Evolutionary conservation across 2,329 filamentous ascomycete genomes (phyloP).

Genomic region (Diaporthe sp.): DNA sequence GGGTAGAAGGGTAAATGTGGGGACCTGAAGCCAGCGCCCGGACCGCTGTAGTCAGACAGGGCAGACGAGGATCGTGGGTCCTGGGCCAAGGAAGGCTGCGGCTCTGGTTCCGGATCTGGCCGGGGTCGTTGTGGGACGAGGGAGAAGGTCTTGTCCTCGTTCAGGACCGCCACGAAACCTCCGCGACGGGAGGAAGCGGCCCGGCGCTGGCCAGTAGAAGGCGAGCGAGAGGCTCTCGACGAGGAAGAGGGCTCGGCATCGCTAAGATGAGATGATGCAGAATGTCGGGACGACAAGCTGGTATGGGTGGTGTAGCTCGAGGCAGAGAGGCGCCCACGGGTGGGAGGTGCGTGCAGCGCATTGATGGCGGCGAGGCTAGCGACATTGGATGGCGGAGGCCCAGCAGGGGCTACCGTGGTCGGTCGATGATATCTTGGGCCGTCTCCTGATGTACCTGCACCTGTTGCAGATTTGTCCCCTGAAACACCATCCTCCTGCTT

Average conservation of each 20-base stretch:
- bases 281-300: constrained; percentile 38
- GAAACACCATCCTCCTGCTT: constrained; percentile 58
- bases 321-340: constrained; percentile 40
- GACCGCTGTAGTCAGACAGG: constrained; percentile 41
- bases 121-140: constrained; percentile 54
- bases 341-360: constrained; percentile 47
- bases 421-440: constrained; percentile 49
- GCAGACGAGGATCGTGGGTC: constrained; percentile 41
- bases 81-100: constrained; percentile 33
- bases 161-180: constrained; percentile 64
- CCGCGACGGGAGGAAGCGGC: constrained; percentile 57
- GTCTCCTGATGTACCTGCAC: constrained; percentile 48
- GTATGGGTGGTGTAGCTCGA: constrained; percentile 38
- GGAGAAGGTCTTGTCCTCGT: constrained; percentile 68
- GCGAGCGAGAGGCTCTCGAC: constrained; percentile 42
- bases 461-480: constrained; percentile 58
- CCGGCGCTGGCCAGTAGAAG: constrained; percentile 47
- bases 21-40: constrained; percentile 55
- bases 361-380: constrained; percentile 52
- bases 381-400: constrained; percentile 54
- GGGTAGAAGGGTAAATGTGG: constrained; percentile 58
- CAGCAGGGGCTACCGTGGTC: constrained; percentile 53
- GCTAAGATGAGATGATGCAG: constrained; percentile 40
- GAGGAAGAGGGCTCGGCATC: constrained; percentile 46
- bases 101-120: constrained; percentile 38